Evolutionary conservation across 306 rosid genomes (phyloP).

Genomic region (Astragalus membranaceus): DNA sequence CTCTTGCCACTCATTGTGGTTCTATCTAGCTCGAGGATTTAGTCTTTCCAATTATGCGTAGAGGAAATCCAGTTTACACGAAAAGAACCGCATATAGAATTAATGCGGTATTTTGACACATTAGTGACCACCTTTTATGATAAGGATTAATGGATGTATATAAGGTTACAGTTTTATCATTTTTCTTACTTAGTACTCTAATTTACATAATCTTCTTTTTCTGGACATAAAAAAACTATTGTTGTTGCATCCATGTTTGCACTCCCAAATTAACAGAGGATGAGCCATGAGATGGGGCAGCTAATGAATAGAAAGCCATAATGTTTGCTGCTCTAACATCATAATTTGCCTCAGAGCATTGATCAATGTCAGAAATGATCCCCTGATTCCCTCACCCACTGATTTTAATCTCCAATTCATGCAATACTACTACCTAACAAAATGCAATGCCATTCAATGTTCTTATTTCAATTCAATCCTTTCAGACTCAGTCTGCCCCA

Average conservation of each 20-base stretch:
- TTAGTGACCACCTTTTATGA: no score
- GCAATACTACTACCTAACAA: constrained; percentile 25
- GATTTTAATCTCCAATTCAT: constrained; percentile 23
- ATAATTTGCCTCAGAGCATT: constrained; percentile 8
- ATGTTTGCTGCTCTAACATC: constrained; percentile 5
- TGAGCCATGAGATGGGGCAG: not conserved
- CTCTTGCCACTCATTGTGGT: no score
- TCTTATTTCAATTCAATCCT: not conserved
- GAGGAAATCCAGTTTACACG: no score
- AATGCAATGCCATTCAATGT: constrained; percentile 22
- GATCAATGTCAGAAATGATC: constrained; percentile 17
- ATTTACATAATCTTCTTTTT: no score
- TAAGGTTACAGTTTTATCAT: no score
- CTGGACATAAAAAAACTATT: no score
- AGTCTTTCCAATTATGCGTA: no score
- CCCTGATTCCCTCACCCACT: constrained; percentile 13
- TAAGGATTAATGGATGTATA: no score
- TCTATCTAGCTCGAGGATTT: no score
- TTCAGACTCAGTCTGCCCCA: not conserved
- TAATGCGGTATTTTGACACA: no score
- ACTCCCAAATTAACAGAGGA: not conserved
- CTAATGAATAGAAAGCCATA: constrained; percentile 3
- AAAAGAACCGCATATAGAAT: no score
- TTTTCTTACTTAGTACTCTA: no score
- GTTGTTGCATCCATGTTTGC: not conserved